phyloP scores from a whole-genome alignment of 108 stramenopile genomes.

The Nitzschia putrida region DNA sequence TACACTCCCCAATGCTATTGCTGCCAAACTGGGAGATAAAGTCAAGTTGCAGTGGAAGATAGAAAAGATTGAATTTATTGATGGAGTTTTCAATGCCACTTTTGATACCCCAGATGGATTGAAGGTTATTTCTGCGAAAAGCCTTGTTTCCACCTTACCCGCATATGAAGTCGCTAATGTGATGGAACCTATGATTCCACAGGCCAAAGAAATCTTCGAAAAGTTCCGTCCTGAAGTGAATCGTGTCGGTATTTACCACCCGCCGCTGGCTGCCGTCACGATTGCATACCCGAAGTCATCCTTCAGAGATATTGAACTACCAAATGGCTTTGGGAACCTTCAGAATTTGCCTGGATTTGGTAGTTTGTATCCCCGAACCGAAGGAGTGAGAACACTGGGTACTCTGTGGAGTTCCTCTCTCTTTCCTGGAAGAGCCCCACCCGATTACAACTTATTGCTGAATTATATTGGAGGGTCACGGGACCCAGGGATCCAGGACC shows the following conservation, averaged over 20 bases:
- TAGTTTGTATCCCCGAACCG: constrained; percentile 82
- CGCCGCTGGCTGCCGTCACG: constrained; percentile 92
- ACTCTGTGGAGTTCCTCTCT: constrained; percentile 93
- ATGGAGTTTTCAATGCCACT: constrained; percentile 63
- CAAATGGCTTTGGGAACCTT: constrained; percentile 73
- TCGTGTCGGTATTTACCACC: constrained; percentile 83
- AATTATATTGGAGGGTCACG: constrained; percentile 96
- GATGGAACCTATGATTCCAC: constrained; percentile 73
- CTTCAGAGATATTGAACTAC: constrained; percentile 85
- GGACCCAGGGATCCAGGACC: constrained; percentile 81
- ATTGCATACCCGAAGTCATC: constrained; percentile 90
- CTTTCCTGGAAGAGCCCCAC: constrained; percentile 90
- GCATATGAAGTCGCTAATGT: constrained; percentile 69
- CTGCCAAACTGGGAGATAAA: constrained; percentile 56
- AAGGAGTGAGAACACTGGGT: constrained; percentile 88
- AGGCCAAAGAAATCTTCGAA: constrained; percentile 71
- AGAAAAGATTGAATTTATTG: constrained; percentile 46
- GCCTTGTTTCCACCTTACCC: constrained; percentile 82
- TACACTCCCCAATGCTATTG: constrained; percentile 83
- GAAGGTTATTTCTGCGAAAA: constrained; percentile 52
- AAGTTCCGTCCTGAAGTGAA: constrained; percentile 54
- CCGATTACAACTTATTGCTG: constrained; percentile 85
- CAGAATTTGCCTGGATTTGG: constrained; percentile 91
- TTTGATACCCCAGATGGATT: constrained; percentile 77
- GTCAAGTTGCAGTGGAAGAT: constrained; percentile 76